phyloP scores from a whole-genome alignment of 208 protist genomes.

The Herpetomonas muscarum region DNA sequence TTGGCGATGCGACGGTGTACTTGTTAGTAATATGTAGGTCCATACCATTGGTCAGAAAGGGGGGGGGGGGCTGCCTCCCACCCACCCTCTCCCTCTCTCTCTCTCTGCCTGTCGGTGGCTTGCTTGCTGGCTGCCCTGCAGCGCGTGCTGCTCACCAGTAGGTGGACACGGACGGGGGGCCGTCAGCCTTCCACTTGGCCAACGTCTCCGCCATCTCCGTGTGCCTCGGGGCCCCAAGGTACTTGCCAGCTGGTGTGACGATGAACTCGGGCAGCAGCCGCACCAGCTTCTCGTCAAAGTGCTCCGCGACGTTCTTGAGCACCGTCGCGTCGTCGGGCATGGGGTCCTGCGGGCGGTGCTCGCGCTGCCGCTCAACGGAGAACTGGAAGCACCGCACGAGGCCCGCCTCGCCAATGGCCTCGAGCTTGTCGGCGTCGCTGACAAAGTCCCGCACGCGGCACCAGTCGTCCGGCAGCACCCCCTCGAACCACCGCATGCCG shows the following conservation, averaged over 20 bases:
- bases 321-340: conserved; percentile 30
- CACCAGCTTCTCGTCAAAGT: conserved; percentile 74
- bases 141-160: conserved; percentile 32
- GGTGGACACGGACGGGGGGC: conserved; percentile 41
- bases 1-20: too few species aligned
- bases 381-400: conserved; percentile 75
- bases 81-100: too few species aligned
- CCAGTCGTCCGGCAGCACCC: conserved; percentile 42
- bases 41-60: too few species aligned
- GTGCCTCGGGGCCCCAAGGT: conserved; percentile 35
- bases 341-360: too few species aligned
- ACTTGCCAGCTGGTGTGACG: conserved; percentile 55
- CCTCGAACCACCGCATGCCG: conserved; percentile 68
- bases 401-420: conserved; percentile 69
- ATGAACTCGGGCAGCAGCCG: conserved; percentile 54
- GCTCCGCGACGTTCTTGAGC: conserved; percentile 46
- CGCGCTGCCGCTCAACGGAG: conserved; percentile 21
- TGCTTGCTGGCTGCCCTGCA: neutral
- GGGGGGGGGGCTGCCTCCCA: too few species aligned
- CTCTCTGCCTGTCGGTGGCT: neutral
- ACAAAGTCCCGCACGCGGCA: conserved; percentile 64
- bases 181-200: conserved; percentile 39
- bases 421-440: conserved; percentile 83
- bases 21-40: too few species aligned
- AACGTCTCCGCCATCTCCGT: conserved; percentile 54